Percentiles rank a stretch among this genome's conserved stretches.
Conservation (phyloP, 1,139 yeast genomes). For the Yamadazyma taylorii region DNA sequence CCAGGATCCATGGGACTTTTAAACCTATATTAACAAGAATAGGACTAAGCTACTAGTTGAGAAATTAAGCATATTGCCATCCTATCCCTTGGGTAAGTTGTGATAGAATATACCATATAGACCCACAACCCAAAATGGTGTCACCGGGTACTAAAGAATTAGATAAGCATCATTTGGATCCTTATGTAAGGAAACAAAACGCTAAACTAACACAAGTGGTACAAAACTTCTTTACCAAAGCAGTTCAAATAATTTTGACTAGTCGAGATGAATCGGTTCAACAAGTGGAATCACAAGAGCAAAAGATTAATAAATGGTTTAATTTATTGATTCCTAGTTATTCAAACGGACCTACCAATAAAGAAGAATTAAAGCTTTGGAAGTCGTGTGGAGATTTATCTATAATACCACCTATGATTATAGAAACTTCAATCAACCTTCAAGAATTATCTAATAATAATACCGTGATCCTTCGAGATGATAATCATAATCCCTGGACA, state of each 20-base stretch:
- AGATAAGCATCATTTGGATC: slow-evolving; percentile 17
- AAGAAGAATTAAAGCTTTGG: slow-evolving; percentile 67
- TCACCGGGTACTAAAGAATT: slow-evolving; percentile 17
- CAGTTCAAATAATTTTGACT: slow-evolving; percentile 54
- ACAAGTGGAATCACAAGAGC: slow-evolving; percentile 6
- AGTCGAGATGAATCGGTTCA: slow-evolving; percentile 17
- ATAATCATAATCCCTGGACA: slow-evolving; percentile 39
- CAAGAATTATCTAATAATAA: slow-evolving; percentile 60
- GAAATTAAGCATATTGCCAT: too few relatives aligned
- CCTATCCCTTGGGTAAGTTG: too few relatives aligned
- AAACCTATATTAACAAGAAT: too few relatives aligned
- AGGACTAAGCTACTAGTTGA: too few relatives aligned
- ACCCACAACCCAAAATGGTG: slow-evolving; percentile 13
- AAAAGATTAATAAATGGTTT: slow-evolving; percentile 59
- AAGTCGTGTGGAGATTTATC: slow-evolving; percentile 39
- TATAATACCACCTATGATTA: slow-evolving; percentile 70
- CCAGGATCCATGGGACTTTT: too few relatives aligned
- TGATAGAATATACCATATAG: background rate
- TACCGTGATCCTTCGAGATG: slow-evolving; percentile 59
- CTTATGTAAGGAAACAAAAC: slow-evolving; percentile 25
- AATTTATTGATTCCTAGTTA: slow-evolving; percentile 49
- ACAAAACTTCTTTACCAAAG: slow-evolving; percentile 69
- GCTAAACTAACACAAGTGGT: slow-evolving; percentile 46
- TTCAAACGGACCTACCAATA: slow-evolving; percentile 41
- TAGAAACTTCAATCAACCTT: slow-evolving; percentile 81